These are phyloP conservation scores for Capsella rubella DNA, from an alignment of 441 rosid species.

Conservation along the genomic window DNA sequence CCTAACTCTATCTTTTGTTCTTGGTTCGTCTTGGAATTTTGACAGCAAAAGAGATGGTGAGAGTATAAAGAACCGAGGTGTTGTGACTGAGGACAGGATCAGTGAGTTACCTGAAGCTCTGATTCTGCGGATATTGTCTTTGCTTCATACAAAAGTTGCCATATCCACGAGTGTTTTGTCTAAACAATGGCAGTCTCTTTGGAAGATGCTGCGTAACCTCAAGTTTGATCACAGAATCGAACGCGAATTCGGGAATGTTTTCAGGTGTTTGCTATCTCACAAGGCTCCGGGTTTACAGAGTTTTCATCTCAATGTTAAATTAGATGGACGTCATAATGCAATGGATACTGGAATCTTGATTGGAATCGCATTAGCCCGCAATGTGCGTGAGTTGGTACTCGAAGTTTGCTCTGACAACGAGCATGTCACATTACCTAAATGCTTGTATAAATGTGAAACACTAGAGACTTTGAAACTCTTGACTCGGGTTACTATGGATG, in stretches of 20 bases:
- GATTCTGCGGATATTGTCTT: background rate
- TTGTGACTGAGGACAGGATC: background rate
- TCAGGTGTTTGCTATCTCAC: background rate
- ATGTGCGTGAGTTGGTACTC: constrained; percentile 4
- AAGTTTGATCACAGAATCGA: background rate
- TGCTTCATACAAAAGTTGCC: background rate
- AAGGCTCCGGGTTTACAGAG: constrained; percentile 14
- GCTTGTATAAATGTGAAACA: background rate
- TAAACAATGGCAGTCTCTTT: background rate
- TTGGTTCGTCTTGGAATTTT: background rate
- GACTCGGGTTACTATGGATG: background rate
- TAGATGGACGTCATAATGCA: background rate
- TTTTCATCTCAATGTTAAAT: background rate
- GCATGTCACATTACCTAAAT: background rate
- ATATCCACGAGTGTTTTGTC: background rate
- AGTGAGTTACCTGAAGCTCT: background rate
- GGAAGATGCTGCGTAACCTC: background rate
- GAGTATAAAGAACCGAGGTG: background rate
- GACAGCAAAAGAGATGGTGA: background rate
- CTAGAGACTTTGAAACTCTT: background rate
- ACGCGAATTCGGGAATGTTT: background rate
- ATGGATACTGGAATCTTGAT: background rate
- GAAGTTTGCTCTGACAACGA: background rate
- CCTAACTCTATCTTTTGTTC: no score
- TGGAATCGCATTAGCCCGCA: constrained; percentile 5